Conservation (phyloP, 768 basidiomycete species). For the Pulveroboletus sp. region DNA sequence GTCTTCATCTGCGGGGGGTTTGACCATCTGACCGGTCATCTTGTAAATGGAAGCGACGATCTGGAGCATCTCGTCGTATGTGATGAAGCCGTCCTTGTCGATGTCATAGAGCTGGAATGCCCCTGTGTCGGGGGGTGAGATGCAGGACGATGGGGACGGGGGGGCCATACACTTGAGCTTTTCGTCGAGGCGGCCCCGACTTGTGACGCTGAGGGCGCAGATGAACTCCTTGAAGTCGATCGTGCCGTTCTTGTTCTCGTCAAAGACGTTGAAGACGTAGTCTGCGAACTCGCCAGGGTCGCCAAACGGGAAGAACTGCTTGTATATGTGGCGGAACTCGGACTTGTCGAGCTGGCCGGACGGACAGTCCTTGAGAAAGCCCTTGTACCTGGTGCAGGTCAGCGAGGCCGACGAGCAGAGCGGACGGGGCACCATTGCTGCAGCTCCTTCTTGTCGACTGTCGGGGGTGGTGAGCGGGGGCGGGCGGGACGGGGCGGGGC, state of each 20-base stretch:
- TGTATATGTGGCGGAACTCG: slow-evolving; percentile 97
- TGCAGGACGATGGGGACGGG: slow-evolving; percentile 10
- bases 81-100: slow-evolving; percentile 96
- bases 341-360: slow-evolving; percentile 94
- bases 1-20: slow-evolving; percentile 96
- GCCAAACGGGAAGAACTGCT: slow-evolving; percentile 99
- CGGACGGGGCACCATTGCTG: slow-evolving; percentile 74
- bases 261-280: slow-evolving; percentile 98
- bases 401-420: slow-evolving; percentile 8
- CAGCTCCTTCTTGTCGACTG: slow-evolving; percentile 95
- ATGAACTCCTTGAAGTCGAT: slow-evolving; percentile 99
- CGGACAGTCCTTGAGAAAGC: slow-evolving; percentile 98
- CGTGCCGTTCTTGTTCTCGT: slow-evolving; percentile 91
- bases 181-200: slow-evolving; percentile 90
- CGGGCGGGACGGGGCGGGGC: slow-evolving; percentile 11
- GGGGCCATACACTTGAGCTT: slow-evolving; percentile 88
- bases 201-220: slow-evolving; percentile 93
- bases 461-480: slow-evolving; percentile 13
- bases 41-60: slow-evolving; percentile 99
- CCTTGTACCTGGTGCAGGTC: slow-evolving; percentile 79
- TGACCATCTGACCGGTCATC: slow-evolving; percentile 99
- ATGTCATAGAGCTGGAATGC: slow-evolving; percentile 99
- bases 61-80: slow-evolving; percentile 98
- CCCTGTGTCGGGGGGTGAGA: slow-evolving; percentile 55
- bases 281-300: slow-evolving; percentile 96